Evolutionary conservation across 225 moss, liverwort and hornwort genomes (phyloP), one percentile per base, ranked within the genome.

Genomic region (Anthoceros angustus): DNA sequence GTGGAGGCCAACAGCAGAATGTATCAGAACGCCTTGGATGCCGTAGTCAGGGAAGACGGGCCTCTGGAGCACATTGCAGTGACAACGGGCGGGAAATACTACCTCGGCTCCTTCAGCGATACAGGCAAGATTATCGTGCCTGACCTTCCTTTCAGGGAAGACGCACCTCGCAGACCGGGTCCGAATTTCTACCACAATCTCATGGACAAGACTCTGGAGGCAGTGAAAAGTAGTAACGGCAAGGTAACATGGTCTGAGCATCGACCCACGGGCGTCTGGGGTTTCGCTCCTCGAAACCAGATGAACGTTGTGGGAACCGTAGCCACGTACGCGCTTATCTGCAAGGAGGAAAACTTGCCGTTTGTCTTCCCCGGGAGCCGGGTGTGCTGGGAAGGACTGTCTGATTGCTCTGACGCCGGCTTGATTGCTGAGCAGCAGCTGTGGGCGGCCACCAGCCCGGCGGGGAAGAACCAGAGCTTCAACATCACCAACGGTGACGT

Each of bases 41-140:
- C 79, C 0, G 40, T 87, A 16, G 50, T 80, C n/a, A 61, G 70
- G 2, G 70, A 76, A 9, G 72, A 80, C 2, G 73, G 76, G 21
- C 67, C 65, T 18, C 46, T 84, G 0, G 72, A 82, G 24, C 84
- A 87, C 68, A 69, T 87, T 24, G 71, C 61, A 45, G 67, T 87
- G 20, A 80, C 82, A 64, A 87, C 87, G 0, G 87, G 87, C 25
- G 72, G 66, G 8, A 87, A 87, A 71, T 82, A 87, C 0, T 87
- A 87, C 68, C 2, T 70, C 0, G 84, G 87, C 5, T 73, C 78
- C 23, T 87, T 82, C 63, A 63, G 73, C 64, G 45, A 61, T 25
- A 40, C n/a, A 38, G 20, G 42, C 21, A 12, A 63, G 18, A 62
- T 61, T 2, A 16, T 42, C 14, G 41, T 43, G 25, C 62, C 25